Conservation (phyloP, 345 rosid species). For the Murraya paniculata region DNA sequence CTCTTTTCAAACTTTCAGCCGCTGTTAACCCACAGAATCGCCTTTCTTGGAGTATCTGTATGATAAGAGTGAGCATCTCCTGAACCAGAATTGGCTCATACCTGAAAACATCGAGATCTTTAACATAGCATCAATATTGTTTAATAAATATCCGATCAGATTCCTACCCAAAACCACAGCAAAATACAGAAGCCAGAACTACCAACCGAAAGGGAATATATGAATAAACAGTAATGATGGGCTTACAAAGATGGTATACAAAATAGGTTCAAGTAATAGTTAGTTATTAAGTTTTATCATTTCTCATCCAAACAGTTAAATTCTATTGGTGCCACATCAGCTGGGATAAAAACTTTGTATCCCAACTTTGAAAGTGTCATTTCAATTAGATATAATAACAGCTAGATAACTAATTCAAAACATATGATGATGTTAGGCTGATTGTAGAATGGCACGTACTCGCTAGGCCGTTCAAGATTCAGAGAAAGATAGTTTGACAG, state of each 20-base stretch:
- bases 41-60: slow-evolving; percentile 91
- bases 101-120: slow-evolving; percentile 43
- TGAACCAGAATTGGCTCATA: slow-evolving; percentile 76
- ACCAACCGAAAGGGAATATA: neutral
- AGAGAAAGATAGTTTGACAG: slow-evolving; percentile 59
- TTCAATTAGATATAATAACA: neutral
- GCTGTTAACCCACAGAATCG: slow-evolving; percentile 72
- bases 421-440: neutral
- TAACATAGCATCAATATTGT: slow-evolving; percentile 1
- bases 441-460: slow-evolving; percentile 46
- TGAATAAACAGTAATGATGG: neutral
- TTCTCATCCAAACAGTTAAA: too few relatives aligned
- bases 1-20: slow-evolving; percentile 83
- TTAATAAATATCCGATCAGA: neutral
- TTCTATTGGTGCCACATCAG: too few relatives aligned
- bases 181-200: neutral
- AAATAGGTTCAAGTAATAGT: too few relatives aligned
- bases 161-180: neutral
- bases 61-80: slow-evolving; percentile 84
- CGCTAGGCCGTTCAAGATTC: slow-evolving; percentile 44
- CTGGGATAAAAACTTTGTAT: too few relatives aligned
- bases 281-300: too few relatives aligned
- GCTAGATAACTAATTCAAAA: neutral
- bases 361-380: too few relatives aligned
- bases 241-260: too few relatives aligned